Percentiles rank a stretch among this genome's conserved stretches.
These are phyloP conservation scores for Purpureocillium takamizusanense DNA, from an alignment of 2,329 filamentous ascomycete species.

Conservation along the genomic window DNA sequence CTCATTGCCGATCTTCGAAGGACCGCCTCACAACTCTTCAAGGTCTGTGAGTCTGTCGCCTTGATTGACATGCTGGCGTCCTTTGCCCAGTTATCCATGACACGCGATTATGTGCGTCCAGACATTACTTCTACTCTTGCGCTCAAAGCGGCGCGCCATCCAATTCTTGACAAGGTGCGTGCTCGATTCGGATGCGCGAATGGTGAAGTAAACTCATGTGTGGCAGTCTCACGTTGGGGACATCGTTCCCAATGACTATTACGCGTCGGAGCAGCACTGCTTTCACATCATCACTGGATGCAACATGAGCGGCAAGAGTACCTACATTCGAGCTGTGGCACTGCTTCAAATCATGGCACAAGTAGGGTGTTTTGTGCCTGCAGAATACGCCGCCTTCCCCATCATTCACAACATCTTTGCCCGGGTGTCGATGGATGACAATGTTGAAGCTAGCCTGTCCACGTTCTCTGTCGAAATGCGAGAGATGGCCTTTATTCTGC, in stretches of 20 bases:
- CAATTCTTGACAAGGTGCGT: slow-evolving; percentile 60
- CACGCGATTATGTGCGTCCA: slow-evolving; percentile 51
- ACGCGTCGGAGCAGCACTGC: slow-evolving; percentile 66
- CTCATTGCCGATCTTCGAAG: slow-evolving; percentile 64
- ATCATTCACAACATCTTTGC: slow-evolving; percentile 81
- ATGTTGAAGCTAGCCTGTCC: slow-evolving; percentile 81
- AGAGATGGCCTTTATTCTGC: slow-evolving; percentile 86
- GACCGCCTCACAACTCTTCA: slow-evolving; percentile 67
- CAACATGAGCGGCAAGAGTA: slow-evolving; percentile 98
- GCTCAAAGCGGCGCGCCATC: slow-evolving; percentile 67
- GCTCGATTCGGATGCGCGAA: neutral
- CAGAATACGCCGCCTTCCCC: slow-evolving; percentile 71
- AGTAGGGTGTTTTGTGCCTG: slow-evolving; percentile 83
- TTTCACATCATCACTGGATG: slow-evolving; percentile 94
- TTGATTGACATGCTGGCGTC: slow-evolving; percentile 78
- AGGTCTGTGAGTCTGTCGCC: slow-evolving; percentile 76
- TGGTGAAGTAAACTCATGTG: slow-evolving; percentile 3
- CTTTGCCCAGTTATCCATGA: slow-evolving; percentile 66
- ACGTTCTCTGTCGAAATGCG: slow-evolving; percentile 94
- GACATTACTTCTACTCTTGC: slow-evolving; percentile 60
- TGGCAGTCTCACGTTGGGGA: slow-evolving; percentile 49
- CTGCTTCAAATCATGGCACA: slow-evolving; percentile 90
- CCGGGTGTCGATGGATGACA: slow-evolving; percentile 77
- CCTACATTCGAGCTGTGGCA: slow-evolving; percentile 80
- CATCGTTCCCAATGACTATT: slow-evolving; percentile 86